A percentile compares a stretch with the other conserved stretches of the same genome.
These are phyloP conservation scores for Yamadazyma sp. DNA, from an alignment of 805 yeast genomes.

Conservation along the genomic window DNA sequence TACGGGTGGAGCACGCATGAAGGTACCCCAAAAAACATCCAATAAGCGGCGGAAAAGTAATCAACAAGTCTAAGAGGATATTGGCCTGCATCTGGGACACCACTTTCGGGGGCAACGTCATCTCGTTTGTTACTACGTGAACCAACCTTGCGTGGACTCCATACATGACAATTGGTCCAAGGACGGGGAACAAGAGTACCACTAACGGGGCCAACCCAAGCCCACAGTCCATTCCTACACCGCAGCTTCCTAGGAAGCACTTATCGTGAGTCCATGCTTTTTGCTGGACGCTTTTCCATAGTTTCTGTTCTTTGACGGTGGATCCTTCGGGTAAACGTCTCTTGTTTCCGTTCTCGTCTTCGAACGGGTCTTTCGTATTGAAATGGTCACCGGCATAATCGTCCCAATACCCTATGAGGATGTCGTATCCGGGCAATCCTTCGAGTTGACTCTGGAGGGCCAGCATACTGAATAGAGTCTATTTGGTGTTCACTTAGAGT, in stretches of 20 bases:
- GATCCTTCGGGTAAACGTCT: slow-evolving; percentile 59
- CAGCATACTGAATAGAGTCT: slow-evolving; percentile 20
- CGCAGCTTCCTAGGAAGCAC: slow-evolving; percentile 76
- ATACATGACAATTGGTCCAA: slow-evolving; percentile 87
- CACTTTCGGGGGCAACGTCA: slow-evolving; percentile 56
- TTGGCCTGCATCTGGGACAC: slow-evolving; percentile 75
- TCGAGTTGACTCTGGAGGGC: slow-evolving; percentile 29
- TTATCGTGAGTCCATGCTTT: slow-evolving; percentile 88
- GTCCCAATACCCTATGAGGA: slow-evolving; percentile 57
- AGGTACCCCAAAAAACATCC: slow-evolving; percentile 81
- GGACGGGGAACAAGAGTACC: slow-evolving; percentile 63
- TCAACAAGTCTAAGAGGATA: slow-evolving; percentile 68
- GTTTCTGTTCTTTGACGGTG: slow-evolving; percentile 54
- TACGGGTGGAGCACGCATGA: slow-evolving; percentile 83
- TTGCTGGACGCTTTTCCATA: slow-evolving; percentile 71
- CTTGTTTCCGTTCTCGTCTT: slow-evolving; percentile 57
- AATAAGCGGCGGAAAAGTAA: slow-evolving; percentile 76
- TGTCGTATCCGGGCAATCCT: slow-evolving; percentile 57
- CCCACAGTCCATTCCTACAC: slow-evolving; percentile 65
- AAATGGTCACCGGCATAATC: slow-evolving; percentile 66
- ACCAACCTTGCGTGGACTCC: slow-evolving; percentile 71
- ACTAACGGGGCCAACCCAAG: slow-evolving; percentile 76
- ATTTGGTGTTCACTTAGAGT: neutral
- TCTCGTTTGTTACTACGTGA: slow-evolving; percentile 54
- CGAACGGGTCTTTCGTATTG: slow-evolving; percentile 66